Evolutionary conservation across 768 basidiomycete species (phyloP), one percentile per base, ranked within the genome.

Genomic region (Terana coerulea): DNA sequence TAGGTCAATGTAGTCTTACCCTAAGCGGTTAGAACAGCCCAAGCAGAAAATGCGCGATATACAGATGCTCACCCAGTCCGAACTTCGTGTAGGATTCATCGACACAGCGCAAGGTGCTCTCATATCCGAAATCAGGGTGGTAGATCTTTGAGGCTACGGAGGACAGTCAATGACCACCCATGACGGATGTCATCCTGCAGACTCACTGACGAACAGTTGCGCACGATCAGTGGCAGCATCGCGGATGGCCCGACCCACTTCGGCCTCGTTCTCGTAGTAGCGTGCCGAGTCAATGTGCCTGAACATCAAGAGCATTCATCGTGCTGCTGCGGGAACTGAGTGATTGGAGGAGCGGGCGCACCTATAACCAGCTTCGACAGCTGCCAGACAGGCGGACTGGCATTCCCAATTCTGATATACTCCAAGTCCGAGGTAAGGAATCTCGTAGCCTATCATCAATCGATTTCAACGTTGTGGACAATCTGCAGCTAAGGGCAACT

Each of bases 251-350:
- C 76, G 69, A 0, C 80, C 83, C 12, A 87, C 84, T 7, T 72
- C 72, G 3, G 72, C 72, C 60, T 88, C 85, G 54, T 86, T 87
- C 53, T 69, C 72, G 63, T 90, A 90, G 34, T 74, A 72, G 55
- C 85, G 80, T 1, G 88, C 88, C 3, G 85, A 78, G 64, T 90
- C 88, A 35, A 90, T 70, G 50, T 88, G 88, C 47, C 88, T 86
- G 61, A 17, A 15, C 21, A 17, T n/a, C 4, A 5, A 15, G 10
- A 12, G 21, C 15, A 22, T 12, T n/a, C 14, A n/a, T 33, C 2
- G 19, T 12, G 12, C 30, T 28, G 37, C 1, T 11, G 15, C 15
- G 15, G n/a, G 26, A 7, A 11, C n/a, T 31, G 19, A 1, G 35
- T 1, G 11, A 34, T 24, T 25, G 3, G 24, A 22, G 21, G 1